Evolutionary conservation across 352 stramenopile genomes (phyloP).

Genomic region (Pythium vanterpoolii): DNA sequence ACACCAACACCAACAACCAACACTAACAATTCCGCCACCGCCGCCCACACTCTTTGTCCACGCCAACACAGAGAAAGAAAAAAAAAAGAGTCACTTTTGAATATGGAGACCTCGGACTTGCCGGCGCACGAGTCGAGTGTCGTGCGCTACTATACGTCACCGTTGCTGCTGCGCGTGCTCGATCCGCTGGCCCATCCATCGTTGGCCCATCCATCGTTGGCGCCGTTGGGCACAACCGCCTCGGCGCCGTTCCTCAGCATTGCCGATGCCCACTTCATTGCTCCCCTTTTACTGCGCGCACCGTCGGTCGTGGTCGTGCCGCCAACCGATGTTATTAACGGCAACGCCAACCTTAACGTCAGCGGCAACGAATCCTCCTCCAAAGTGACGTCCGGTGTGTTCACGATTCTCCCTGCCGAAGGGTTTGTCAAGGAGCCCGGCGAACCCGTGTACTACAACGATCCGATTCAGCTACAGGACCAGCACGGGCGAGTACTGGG

Average conservation of each 20-base stretch:
- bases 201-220: constrained; percentile 13
- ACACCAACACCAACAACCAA: background rate
- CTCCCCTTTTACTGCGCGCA: constrained; percentile 23
- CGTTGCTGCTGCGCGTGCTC: constrained; percentile 30
- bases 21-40: background rate
- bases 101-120: background rate
- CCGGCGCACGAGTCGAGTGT: constrained; percentile 28
- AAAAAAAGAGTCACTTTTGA: background rate
- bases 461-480: constrained; percentile 36
- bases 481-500: constrained; percentile 30
- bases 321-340: background rate
- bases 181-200: constrained; percentile 13
- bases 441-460: constrained; percentile 41
- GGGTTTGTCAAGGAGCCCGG: constrained; percentile 36
- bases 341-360: background rate
- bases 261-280: constrained; percentile 15
- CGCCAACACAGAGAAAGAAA: background rate
- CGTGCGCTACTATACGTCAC: constrained; percentile 34
- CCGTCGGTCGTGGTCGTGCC: constrained; percentile 30
- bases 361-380: background rate
- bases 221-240: constrained; percentile 7
- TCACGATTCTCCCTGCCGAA: constrained; percentile 35
- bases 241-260: constrained; percentile 24
- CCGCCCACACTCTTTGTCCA: background rate
- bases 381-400: constrained; percentile 23